Percentiles rank a stretch among this genome's conserved stretches.
phyloP scores from a whole-genome alignment of 169 alveolate genomes.

The Fabrea salina region DNA sequence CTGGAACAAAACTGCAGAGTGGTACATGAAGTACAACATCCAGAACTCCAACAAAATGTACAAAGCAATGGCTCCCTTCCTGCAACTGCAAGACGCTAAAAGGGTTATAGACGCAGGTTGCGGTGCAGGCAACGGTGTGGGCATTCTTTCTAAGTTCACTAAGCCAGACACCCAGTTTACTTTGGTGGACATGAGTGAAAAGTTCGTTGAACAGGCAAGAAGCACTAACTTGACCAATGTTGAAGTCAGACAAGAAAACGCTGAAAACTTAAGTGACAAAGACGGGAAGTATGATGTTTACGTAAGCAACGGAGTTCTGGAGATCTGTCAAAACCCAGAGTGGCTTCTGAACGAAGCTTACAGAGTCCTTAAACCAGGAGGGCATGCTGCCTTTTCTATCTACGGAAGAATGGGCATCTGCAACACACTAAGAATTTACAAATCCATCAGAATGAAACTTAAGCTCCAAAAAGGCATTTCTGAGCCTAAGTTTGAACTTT shows the following conservation, averaged over 20 bases:
- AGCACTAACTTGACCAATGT: neutral
- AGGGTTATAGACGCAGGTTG: constrained; percentile 28
- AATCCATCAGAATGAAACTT: neutral
- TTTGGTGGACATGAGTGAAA: neutral
- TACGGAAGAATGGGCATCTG: constrained; percentile 29
- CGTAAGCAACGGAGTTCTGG: neutral
- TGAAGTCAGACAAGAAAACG: neutral
- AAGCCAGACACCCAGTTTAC: neutral
- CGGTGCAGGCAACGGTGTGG: neutral
- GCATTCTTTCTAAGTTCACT: neutral
- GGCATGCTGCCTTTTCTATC: constrained; percentile 18
- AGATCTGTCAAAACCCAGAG: constrained; percentile 20
- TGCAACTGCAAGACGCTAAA: neutral
- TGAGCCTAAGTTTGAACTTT: neutral
- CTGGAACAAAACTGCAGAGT: constrained; percentile 21
- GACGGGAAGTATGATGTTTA: constrained; percentile 6
- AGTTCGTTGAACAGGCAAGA: neutral
- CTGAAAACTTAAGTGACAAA: constrained; percentile 1
- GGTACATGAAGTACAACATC: neutral
- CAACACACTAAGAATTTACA: constrained; percentile 18
- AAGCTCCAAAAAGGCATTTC: neutral
- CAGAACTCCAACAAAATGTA: constrained; percentile 11
- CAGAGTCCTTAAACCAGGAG: constrained; percentile 21
- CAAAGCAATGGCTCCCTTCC: constrained; percentile 19
- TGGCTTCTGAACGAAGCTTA: constrained; percentile 18